Evolutionary conservation across 2,329 filamentous ascomycete genomes (phyloP).

Genomic region (Aspergillus proliferans): DNA sequence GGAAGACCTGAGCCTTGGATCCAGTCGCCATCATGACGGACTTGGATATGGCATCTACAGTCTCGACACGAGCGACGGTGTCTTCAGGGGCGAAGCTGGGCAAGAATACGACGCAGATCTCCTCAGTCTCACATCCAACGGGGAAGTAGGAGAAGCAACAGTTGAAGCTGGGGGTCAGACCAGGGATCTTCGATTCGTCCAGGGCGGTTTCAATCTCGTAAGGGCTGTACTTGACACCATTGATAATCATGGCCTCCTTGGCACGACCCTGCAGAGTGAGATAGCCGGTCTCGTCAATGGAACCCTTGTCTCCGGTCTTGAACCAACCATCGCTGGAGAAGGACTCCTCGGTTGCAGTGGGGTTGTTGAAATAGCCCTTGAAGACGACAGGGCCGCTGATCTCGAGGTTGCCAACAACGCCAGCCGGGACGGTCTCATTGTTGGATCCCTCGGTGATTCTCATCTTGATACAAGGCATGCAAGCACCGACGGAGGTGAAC

Average conservation of each 20-base stretch:
- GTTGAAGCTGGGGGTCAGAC: slow-evolving; percentile 22
- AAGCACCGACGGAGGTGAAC: slow-evolving; percentile 15
- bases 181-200: slow-evolving; percentile 23
- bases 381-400: slow-evolving; percentile 20
- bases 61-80: neutral
- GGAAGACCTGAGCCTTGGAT: slow-evolving; percentile 7
- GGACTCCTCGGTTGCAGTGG: slow-evolving; percentile 15
- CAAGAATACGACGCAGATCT: slow-evolving; percentile 36
- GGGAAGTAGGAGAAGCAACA: slow-evolving; percentile 37
- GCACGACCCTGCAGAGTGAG: slow-evolving; percentile 9
- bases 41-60: slow-evolving; percentile 5
- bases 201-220: slow-evolving; percentile 36
- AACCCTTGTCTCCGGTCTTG: slow-evolving; percentile 18
- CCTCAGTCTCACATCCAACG: slow-evolving; percentile 27
- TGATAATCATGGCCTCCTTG: slow-evolving; percentile 45
- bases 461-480: slow-evolving; percentile 18
- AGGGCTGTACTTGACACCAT: slow-evolving; percentile 40
- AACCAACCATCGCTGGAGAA: slow-evolving; percentile 31
- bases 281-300: slow-evolving; percentile 7
- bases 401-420: slow-evolving; percentile 15
- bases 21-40: slow-evolving; percentile 6
- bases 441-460: slow-evolving; percentile 9
- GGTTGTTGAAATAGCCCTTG: slow-evolving; percentile 27
- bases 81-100: slow-evolving; percentile 16
- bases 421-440: neutral